Conservation (phyloP, 805 yeast species). For the Schwanniomyces vanrijiae region DNA sequence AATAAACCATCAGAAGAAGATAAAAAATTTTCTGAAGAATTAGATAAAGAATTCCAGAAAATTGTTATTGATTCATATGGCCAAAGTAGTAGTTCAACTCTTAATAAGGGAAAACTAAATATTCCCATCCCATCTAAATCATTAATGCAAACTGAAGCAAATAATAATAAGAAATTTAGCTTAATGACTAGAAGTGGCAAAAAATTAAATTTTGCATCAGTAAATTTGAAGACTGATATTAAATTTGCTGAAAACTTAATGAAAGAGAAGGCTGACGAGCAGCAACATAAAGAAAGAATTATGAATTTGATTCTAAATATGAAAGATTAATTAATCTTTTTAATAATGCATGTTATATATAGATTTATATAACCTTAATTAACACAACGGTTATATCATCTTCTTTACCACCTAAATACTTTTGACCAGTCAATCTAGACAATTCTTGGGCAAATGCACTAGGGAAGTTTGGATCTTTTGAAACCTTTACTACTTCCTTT, state of each 20-base stretch:
- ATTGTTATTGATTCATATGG: conserved; percentile 54
- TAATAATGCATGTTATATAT: conserved; percentile 1
- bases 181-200: conserved; percentile 57
- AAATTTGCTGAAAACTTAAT: conserved; percentile 54
- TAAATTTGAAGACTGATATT: conserved; percentile 54
- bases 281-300: conserved; percentile 55
- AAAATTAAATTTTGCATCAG: conserved; percentile 39
- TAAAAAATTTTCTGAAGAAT: conserved; percentile 45
- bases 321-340: conserved; percentile 16
- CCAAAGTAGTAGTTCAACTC: conserved; percentile 15
- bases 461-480: conserved; percentile 71
- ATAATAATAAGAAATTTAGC: conserved; percentile 36
- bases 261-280: conserved; percentile 49
- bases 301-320: conserved; percentile 53
- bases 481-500: conserved; percentile 60
- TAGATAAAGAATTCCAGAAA: conserved; percentile 57
- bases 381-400: conserved; percentile 89
- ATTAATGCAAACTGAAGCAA: neutral
- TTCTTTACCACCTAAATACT: conserved; percentile 87
- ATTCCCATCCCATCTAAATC: conserved; percentile 12
- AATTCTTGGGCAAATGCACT: conserved; percentile 86
- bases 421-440: conserved; percentile 61
- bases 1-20: conserved; percentile 33
- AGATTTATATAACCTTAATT: conserved; percentile 50
- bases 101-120: conserved; percentile 16